Evolutionary conservation across 768 basidiomycete species (phyloP).

Genomic region (Termitomyces sp.): DNA sequence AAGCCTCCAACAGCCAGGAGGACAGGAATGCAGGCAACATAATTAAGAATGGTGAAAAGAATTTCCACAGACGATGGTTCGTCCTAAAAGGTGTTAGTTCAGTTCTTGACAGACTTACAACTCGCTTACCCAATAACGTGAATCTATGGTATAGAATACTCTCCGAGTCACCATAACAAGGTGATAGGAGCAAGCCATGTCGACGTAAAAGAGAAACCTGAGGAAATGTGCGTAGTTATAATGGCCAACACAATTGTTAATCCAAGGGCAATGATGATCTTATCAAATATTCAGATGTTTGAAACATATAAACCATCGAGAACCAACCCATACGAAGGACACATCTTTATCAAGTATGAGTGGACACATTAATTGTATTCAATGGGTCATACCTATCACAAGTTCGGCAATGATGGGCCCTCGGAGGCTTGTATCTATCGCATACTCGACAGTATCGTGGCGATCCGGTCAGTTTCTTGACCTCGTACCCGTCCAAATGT

Average conservation of each 20-base stretch:
- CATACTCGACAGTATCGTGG: slow-evolving; percentile 90
- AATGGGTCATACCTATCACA: slow-evolving; percentile 56
- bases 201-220: slow-evolving; percentile 91
- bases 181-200: slow-evolving; percentile 88
- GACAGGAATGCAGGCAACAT: slow-evolving; percentile 82
- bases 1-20: slow-evolving; percentile 86
- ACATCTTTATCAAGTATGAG: slow-evolving; percentile 46
- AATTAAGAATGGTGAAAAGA: slow-evolving; percentile 86
- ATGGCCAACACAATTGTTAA: slow-evolving; percentile 93
- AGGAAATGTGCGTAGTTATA: slow-evolving; percentile 88
- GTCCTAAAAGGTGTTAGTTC: slow-evolving; percentile 41
- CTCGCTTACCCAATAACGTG: slow-evolving; percentile 51
- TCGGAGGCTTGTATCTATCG: slow-evolving; percentile 79
- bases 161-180: slow-evolving; percentile 76
- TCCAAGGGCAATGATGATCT: slow-evolving; percentile 95
- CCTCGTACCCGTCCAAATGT: slow-evolving; percentile 74
- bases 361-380: background rate
- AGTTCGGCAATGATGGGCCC: slow-evolving; percentile 89
- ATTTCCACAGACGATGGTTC: slow-evolving; percentile 69
- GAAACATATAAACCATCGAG: background rate
- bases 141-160: slow-evolving; percentile 46
- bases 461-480: slow-evolving; percentile 81
- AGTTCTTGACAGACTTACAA: background rate
- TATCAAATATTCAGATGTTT: slow-evolving; percentile 10
- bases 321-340: slow-evolving; percentile 84